These are phyloP conservation scores for Spathaspora gorwiae DNA, from an alignment of 805 yeast species.

Conservation along the genomic window DNA sequence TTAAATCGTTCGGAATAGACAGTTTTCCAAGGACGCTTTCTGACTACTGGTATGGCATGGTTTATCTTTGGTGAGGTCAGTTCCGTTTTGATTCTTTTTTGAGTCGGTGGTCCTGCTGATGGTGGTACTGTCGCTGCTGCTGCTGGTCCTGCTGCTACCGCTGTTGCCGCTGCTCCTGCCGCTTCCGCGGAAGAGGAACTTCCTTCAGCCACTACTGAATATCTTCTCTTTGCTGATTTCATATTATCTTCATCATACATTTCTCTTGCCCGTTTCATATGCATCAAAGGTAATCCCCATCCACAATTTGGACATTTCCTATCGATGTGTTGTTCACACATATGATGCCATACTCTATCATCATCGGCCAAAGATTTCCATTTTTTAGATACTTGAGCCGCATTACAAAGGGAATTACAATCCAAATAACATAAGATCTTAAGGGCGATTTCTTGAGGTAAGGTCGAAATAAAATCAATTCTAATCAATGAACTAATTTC, in stretches of 20 bases:
- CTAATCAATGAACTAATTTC: constrained; percentile 76
- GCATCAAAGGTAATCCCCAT: constrained; percentile 96
- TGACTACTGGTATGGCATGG: constrained; percentile 6
- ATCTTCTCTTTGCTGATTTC: constrained; percentile 12
- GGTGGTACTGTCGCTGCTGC: neutral
- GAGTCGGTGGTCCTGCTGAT: neutral
- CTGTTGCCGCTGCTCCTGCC: neutral
- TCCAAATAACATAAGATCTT: constrained; percentile 86
- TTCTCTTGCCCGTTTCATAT: constrained; percentile 71
- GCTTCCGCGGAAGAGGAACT: neutral
- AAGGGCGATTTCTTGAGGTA: constrained; percentile 82
- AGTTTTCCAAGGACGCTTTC: constrained; percentile 85
- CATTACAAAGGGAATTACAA: constrained; percentile 87
- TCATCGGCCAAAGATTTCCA: constrained; percentile 94
- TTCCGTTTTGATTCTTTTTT: neutral
- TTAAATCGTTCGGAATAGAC: constrained; percentile 87
- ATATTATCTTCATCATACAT: constrained; percentile 15
- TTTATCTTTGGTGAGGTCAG: neutral
- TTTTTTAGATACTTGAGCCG: constrained; percentile 83
- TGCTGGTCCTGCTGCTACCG: constrained; percentile 2
- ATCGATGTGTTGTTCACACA: constrained; percentile 98
- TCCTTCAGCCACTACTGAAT: constrained; percentile 15
- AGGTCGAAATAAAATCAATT: constrained; percentile 79
- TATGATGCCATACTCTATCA: constrained; percentile 95
- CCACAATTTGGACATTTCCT: constrained; percentile 97